Evolutionary conservation across 495 filamentous ascomycete genomes (phyloP), one percentile per base, ranked within the genome.

Genomic region (Aspergillus taichungensis): DNA sequence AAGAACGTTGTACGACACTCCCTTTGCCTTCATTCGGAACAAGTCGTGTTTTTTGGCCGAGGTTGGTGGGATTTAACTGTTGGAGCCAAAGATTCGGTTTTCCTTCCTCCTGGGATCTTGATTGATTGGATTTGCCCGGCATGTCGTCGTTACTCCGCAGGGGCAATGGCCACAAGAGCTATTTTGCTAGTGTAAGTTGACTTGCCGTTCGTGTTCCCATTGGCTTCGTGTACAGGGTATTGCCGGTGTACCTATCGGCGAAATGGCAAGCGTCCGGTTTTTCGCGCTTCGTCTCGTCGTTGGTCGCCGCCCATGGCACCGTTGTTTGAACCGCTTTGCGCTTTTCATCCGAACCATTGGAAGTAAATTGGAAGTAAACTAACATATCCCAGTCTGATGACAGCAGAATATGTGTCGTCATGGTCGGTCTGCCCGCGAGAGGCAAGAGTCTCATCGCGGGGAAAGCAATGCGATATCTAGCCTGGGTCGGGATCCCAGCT

Each of bases 401-500:
- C 55, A 88, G 86, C 29, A 85, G 84, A 58, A 94, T 98, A 63
- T 95, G 89, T 56, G 90, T 98, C n/a, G 86, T 97, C 43, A 96
- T 98, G 92, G 92, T 98, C 38, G 92, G 92, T 34, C 72, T 98
- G 49, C 92, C 92, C 34, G 92, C 92, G 45, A 76, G 92, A 42
- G 92, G 92, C 57, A 98, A 98, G 75, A 92, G 85, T 66, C 82
- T 95, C 55, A 97, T 98, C 57, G 91, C 92, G 31, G 87, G 92
- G 56, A 96, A 95, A 74, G 92, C 92, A 46, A 88, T 95, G 62
- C 79, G 92, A 29, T 98, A 98, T 65, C 81, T 98, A 13, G 84
- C 79, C 57, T 98, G 92, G 92, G 84, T 97, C 34, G 94, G 88
- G 13, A 88, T 98, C 56, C 80, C 82, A 28, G 89, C 92, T 38